Evolutionary conservation across 371 early-diverging fungal genomes (phyloP).

Genomic region (Rhizopus delemar): DNA sequence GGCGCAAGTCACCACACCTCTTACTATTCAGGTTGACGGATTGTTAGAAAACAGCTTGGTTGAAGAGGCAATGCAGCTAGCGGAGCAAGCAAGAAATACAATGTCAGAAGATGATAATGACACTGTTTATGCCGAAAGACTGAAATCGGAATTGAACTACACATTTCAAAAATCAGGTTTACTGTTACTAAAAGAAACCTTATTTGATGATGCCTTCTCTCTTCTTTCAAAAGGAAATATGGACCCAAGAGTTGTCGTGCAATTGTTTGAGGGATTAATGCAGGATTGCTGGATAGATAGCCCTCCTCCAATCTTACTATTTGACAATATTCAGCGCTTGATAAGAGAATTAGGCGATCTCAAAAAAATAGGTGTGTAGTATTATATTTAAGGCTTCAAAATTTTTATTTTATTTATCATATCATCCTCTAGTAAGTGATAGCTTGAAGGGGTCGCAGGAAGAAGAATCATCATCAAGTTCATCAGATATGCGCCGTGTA

Average conservation of each 20-base stretch:
- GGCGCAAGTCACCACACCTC: conserved; percentile 65
- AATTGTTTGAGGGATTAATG: conserved; percentile 59
- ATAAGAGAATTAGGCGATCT: conserved; percentile 34
- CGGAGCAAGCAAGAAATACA: conserved; percentile 51
- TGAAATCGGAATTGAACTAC: conserved; percentile 54
- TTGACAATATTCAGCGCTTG: conserved; percentile 46
- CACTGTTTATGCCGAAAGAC: conserved; percentile 46
- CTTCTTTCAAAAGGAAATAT: conserved; percentile 65
- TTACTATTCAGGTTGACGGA: conserved; percentile 59
- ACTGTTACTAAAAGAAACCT: conserved; percentile 60
- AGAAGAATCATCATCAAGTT: background rate
- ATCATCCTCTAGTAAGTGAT: conserved; percentile 18
- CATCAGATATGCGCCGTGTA: conserved; percentile 40
- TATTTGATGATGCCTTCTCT: conserved; percentile 70
- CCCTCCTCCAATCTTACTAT: conserved; percentile 35
- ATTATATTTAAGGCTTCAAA: too few species aligned
- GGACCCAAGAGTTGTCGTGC: conserved; percentile 64
- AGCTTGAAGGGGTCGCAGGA: conserved; percentile 3
- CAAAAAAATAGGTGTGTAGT: conserved; percentile 2
- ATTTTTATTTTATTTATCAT: background rate
- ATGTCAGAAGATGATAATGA: conserved; percentile 40
- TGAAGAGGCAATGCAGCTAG: conserved; percentile 60
- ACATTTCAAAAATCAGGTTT: conserved; percentile 73
- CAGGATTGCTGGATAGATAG: conserved; percentile 31
- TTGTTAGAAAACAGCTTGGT: conserved; percentile 53